Evolutionary conservation across 2,329 filamentous ascomycete genomes (phyloP), one percentile per base, ranked within the genome.

Genomic region (Penicillium occitanis): DNA sequence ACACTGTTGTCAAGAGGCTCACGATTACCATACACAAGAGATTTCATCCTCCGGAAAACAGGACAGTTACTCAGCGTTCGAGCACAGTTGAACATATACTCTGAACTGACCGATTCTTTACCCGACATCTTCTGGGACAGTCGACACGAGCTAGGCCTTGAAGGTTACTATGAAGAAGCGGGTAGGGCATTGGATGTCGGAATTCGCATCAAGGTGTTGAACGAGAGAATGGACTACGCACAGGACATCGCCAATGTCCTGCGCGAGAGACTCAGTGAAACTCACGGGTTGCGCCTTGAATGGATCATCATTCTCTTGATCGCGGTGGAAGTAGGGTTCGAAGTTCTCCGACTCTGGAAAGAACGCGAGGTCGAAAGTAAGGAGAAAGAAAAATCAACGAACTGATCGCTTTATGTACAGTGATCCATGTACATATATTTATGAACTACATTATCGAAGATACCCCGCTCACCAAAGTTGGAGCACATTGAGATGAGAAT

Each of bases 121-220:
- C 95, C 95, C 0, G 95, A 99, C 78, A 88, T 98, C 55, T 97
- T 99, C 80, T 99, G 95, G 95, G 95, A 99, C 77, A 91, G 87
- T 71, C 87, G 88, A 60, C 90, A 95, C 72, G 93, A 97, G 77
- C 87, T 97, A 1, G 91, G 93, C 0, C 84, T 99, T 1, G 95
- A 97, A 77, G 91, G 90, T 35, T 98, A 97, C 80, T 99, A 98
- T 77, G 93, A 97, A 71, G 91, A 95, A 77, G 92, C 97, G 48
- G 93, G 94, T 48, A 88, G 90, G 64, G 92, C 93, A 0, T 85
- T 99, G 42, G 95, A 98, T 77, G 93, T 98, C 28, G 91, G 91
- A 40, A 91, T 95, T 30, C 87, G 95, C 61, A 98, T 98, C 80
- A 91, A 91, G 73, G 89, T 92, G 19, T 80, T 98, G 71, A 99